Base-by-base conservation (phyloP, 2,329 filamentous ascomycete species). In the Coniella lustricola region DNA sequence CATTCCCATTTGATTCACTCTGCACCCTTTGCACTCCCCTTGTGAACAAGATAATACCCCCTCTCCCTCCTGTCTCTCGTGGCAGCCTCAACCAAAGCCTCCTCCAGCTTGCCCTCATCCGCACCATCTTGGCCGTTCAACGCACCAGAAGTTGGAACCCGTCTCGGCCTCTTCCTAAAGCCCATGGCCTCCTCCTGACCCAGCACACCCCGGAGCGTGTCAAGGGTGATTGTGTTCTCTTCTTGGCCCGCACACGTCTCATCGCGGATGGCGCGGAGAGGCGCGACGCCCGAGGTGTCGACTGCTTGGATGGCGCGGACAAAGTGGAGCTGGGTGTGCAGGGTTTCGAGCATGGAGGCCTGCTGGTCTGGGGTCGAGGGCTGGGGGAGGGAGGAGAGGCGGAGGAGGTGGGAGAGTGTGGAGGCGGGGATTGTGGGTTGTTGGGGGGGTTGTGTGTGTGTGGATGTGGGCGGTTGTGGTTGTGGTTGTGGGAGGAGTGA, bases 261-360 rank as follows among this genome's bases (percentile, higher is more conserved):
- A 63, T 97, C 91, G 46, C 88, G 81, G 49, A 97, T 84, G 38
- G 84, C 84, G 44, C 79, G 75, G 37, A 98, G 68, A 0, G 93
- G 90, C 48, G 81, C 74, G 0, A 96, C 73, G 3, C 77, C 81
- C 0, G 73, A 67, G 0, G 88, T 90, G 63, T 95, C 78, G 42
- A 95, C 84, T 38, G 75, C 71, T 61, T 95, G 90, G 17, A 97
- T 82, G 54, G 89, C 81, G 53, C 80, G 82, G n/a, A 97, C 90
- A 61, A 98, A 98, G 60, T 86, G 84, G 0, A 98, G 77, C 62
- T 98, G 93, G 29, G 85, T 81, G 45, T 83, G 76, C 2, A 98
- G 75, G 1, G 84, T 90, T 18, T 76, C 62, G 3, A 95, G 75
- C 79, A 95, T 88, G 21, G 73, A 67, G 0, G 70, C 59, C 63